Evolutionary conservation across 345 rosid species (phyloP), one percentile per base, ranked within the genome.

Genomic region (Clarkia xantiana): DNA sequence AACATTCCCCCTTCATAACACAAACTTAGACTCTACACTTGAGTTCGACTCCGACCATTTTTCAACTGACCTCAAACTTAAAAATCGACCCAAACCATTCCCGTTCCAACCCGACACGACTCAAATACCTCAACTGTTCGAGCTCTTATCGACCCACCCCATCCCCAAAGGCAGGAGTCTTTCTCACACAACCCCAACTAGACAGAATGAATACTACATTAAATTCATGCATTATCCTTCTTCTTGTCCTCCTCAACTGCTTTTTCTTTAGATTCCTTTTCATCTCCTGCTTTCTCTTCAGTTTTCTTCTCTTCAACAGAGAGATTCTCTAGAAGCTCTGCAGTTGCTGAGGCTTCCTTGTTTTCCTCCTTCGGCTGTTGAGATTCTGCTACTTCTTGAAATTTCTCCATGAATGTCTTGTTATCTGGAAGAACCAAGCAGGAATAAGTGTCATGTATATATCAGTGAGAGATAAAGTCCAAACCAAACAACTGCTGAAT

Each of bases 331-430:
- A 89, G 80, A 45, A 72, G 81, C 36, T 72, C 80, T 43, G 84
- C 90, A n/a, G 87, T 59, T n/a, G 74, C 76, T 53, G 75, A 46
- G 7, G 94, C 87, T 42, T 78, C 90, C 63, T 72, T 55, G 53
- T 72, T 75, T 66, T 78, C 95, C 68, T 78, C 86, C 54, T 69
- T 76, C 9, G 42, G 25, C 40, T 65, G 65, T 62, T 76, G 89
- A 13, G 76, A 68, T 56, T 83, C 89, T 10, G 82, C 83, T 54
- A 84, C 81, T 63, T 85, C 90, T 69, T 75, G 74, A 61, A 85
- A 58, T 52, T 6, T 75, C 52, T 89, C 82, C 97, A 80, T 89
- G 55, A 89, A 89, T 17, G 65, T 69, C 68, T 82, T 89, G 74
- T 94, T 80, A 60, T 89, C 97, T 89, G 75, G 53, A 23, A 11